phyloP scores from a whole-genome alignment of 768 basidiomycete genomes.

The Phylloporus arenicola region DNA sequence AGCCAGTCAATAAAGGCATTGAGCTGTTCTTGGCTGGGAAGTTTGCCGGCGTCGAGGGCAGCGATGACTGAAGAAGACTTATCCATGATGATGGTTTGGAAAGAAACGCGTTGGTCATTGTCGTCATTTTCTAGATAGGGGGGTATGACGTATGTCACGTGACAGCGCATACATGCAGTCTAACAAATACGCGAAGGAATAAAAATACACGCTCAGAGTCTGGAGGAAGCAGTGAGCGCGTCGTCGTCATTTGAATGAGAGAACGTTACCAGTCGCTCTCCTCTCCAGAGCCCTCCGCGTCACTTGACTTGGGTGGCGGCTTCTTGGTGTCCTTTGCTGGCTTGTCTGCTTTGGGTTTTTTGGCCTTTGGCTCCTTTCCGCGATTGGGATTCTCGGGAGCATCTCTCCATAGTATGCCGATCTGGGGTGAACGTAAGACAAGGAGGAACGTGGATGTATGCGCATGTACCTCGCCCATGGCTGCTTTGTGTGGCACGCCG shows the following conservation, averaged over 20 bases:
- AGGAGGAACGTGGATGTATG: conserved; percentile 1
- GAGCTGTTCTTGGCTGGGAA: conserved; percentile 58
- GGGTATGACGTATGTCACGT: conserved; percentile 18
- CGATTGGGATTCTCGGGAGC: conserved; percentile 62
- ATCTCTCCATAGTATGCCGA: conserved; percentile 52
- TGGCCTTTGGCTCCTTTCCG: conserved; percentile 46
- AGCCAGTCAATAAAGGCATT: conserved; percentile 50
- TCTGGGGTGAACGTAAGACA: conserved; percentile 33
- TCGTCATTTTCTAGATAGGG: conserved; percentile 19
- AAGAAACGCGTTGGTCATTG: not conserved
- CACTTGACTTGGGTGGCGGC: conserved; percentile 17
- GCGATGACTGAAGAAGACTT: conserved; percentile 56
- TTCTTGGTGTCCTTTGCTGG: conserved; percentile 8
- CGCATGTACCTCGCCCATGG: conserved; percentile 41
- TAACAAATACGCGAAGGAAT: conserved; percentile 12
- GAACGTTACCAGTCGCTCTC: conserved; percentile 16
- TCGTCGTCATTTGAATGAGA: not conserved
- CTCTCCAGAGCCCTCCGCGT: conserved; percentile 21
- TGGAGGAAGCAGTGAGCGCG: conserved; percentile 1
- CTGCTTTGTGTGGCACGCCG: conserved; percentile 45
- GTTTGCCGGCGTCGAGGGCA: conserved; percentile 66
- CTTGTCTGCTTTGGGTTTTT: conserved; percentile 36
- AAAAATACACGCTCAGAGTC: not conserved
- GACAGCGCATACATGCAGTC: conserved; percentile 12
- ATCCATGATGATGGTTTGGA: conserved; percentile 45